A percentile compares a stretch with the other conserved stretches of the same genome.
Conservation (phyloP, 352 stramenopile species). For the Globisporangium yorkense region DNA sequence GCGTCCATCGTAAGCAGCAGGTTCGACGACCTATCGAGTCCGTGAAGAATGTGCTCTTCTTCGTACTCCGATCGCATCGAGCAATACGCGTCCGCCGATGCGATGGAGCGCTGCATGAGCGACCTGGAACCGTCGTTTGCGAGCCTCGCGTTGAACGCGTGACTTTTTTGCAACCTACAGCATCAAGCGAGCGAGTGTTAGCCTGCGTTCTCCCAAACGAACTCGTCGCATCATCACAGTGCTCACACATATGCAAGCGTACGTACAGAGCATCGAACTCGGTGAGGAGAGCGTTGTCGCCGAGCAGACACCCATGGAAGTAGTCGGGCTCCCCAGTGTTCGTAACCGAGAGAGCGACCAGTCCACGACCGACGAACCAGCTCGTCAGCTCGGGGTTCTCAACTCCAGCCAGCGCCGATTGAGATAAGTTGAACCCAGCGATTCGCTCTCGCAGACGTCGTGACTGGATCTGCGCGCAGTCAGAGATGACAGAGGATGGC, state of each 20-base stretch:
- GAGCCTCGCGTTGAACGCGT: conserved; percentile 3
- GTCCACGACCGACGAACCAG: conserved; percentile 31
- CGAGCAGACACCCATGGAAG: conserved; percentile 14
- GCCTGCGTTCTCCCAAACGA: background rate
- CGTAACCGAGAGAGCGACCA: conserved; percentile 22
- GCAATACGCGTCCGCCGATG: conserved; percentile 11
- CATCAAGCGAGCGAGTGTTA: conserved; percentile 2
- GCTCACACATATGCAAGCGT: background rate
- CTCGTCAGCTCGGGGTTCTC: conserved; percentile 16
- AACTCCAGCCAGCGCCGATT: conserved; percentile 17
- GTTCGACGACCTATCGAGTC: conserved; percentile 7
- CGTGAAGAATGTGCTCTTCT: background rate
- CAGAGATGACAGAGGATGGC: conserved; percentile 16
- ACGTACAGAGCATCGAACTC: conserved; percentile 16
- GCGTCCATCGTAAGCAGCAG: conserved; percentile 8
- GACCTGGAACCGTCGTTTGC: conserved; percentile 5
- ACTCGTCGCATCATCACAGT: background rate
- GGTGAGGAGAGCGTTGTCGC: conserved; percentile 7
- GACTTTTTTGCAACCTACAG: conserved; percentile 7
- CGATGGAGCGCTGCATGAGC: conserved; percentile 9
- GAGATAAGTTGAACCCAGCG: conserved; percentile 23
- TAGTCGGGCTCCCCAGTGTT: conserved; percentile 12
- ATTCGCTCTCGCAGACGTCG: conserved; percentile 29
- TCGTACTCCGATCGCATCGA: background rate
- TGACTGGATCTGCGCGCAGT: conserved; percentile 26